Percentiles rank a stretch among this genome's conserved stretches.
Evolutionary conservation across 164 flowering plant genomes (phyloP).

Genomic region (Aristolochia contorta): DNA sequence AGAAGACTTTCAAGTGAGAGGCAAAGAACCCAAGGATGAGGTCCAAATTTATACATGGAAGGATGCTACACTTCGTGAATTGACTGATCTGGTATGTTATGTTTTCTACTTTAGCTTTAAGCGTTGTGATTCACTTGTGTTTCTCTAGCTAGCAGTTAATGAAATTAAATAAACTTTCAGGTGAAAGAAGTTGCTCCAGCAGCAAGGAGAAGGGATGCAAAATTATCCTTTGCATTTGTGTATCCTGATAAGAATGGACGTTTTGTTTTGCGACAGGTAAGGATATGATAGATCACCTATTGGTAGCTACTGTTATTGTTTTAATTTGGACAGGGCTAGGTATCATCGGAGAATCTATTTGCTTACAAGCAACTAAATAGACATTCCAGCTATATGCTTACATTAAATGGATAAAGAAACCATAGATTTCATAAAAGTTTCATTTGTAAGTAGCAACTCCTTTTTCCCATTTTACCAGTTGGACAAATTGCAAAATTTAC

Average conservation of each 20-base stretch:
- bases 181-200: constrained; percentile 95
- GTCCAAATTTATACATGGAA: constrained; percentile 99
- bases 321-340: neutral
- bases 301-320: neutral
- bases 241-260: constrained; percentile 88
- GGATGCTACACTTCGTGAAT: constrained; percentile 94
- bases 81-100: constrained; percentile 73
- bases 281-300: neutral
- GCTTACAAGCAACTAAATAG: neutral
- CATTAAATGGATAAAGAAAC: too few species aligned
- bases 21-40: constrained; percentile 93
- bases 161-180: constrained; percentile 22
- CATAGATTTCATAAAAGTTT: too few species aligned
- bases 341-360: neutral
- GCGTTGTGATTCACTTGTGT: neutral
- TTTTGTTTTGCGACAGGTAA: constrained; percentile 60
- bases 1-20: constrained; percentile 80
- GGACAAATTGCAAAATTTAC: too few species aligned
- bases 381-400: too few species aligned
- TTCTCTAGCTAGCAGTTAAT: constrained; percentile 2
- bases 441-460: neutral
- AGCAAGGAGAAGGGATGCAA: constrained; percentile 86
- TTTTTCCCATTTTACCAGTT: neutral
- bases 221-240: constrained; percentile 88
- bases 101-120: neutral